These are phyloP conservation scores for Fusarium sp. DNA, from an alignment of 2,329 filamentous ascomycete species.

Conservation along the genomic window DNA sequence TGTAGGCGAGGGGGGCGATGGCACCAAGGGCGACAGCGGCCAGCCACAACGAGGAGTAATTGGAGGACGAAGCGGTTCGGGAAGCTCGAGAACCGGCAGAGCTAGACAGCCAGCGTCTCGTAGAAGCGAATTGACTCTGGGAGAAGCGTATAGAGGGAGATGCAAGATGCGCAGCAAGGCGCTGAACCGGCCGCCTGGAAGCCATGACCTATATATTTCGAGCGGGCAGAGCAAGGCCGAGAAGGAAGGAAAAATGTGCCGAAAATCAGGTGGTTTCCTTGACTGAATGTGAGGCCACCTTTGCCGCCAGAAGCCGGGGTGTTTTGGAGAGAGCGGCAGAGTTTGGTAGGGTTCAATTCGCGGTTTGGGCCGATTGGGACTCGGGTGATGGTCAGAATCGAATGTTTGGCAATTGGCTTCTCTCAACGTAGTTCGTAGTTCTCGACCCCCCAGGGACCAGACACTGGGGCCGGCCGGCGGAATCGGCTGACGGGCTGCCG, in stretches of 20 bases:
- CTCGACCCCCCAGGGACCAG: conserved; percentile 19
- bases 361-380: conserved; percentile 41
- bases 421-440: conserved; percentile 9
- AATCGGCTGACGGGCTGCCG: conserved; percentile 35
- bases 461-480: conserved; percentile 17
- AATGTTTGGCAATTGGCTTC: conserved; percentile 46
- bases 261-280: conserved; percentile 41
- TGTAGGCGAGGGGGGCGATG: conserved; percentile 66
- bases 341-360: conserved; percentile 7
- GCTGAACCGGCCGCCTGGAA: conserved; percentile 46
- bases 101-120: conserved; percentile 43
- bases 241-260: conserved; percentile 22
- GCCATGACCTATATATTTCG: conserved; percentile 48
- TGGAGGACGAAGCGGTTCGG: conserved; percentile 31
- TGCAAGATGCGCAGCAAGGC: conserved; percentile 46
- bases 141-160: conserved; percentile 41
- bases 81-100: conserved; percentile 37
- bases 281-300: conserved; percentile 38
- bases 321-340: background rate
- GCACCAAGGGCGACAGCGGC: conserved; percentile 62
- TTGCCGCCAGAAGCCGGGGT: conserved; percentile 26
- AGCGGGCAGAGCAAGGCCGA: conserved; percentile 12
- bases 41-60: conserved; percentile 45
- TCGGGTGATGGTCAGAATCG: conserved; percentile 46
- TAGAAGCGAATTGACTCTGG: conserved; percentile 44